phyloP scores from a whole-genome alignment of 164 flowering plant genomes.

The Cinnamomum micranthum region DNA sequence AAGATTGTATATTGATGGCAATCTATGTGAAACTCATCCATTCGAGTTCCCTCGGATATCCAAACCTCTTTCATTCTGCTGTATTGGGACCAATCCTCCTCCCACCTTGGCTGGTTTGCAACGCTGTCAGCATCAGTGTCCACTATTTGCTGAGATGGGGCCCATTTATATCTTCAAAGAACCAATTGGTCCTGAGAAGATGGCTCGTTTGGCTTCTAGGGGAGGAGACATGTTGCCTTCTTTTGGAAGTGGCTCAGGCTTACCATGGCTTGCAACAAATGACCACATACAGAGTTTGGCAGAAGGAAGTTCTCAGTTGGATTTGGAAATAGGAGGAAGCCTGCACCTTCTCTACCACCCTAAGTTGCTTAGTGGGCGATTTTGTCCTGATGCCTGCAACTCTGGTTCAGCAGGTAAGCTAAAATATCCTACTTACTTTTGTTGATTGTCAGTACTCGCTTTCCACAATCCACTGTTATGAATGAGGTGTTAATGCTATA shows the following conservation, averaged over 20 bases:
- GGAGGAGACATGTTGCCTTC: constrained; percentile 94
- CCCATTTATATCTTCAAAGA: constrained; percentile 95
- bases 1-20: constrained; percentile 87
- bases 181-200: constrained; percentile 88
- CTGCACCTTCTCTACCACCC: constrained; percentile 96
- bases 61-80: constrained; percentile 95
- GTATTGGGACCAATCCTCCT: constrained; percentile 98
- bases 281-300: constrained; percentile 56
- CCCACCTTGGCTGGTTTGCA: constrained; percentile 98
- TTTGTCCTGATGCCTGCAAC: constrained; percentile 98
- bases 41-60: constrained; percentile 94
- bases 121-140: constrained; percentile 95
- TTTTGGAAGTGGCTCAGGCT: constrained; percentile 86
- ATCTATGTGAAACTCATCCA: constrained; percentile 82
- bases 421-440: background rate
- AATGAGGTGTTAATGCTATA: too few relatives aligned
- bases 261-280: constrained; percentile 80
- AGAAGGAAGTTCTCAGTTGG: constrained; percentile 71
- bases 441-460: background rate
- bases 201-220: constrained; percentile 86
- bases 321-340: constrained; percentile 82
- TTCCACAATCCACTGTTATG: background rate
- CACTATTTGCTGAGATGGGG: constrained; percentile 99
- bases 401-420: constrained; percentile 77
- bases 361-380: constrained; percentile 82